These are phyloP conservation scores for Diatrype stigma DNA, from an alignment of 2,329 filamentous ascomycete genomes.

Conservation along the genomic window DNA sequence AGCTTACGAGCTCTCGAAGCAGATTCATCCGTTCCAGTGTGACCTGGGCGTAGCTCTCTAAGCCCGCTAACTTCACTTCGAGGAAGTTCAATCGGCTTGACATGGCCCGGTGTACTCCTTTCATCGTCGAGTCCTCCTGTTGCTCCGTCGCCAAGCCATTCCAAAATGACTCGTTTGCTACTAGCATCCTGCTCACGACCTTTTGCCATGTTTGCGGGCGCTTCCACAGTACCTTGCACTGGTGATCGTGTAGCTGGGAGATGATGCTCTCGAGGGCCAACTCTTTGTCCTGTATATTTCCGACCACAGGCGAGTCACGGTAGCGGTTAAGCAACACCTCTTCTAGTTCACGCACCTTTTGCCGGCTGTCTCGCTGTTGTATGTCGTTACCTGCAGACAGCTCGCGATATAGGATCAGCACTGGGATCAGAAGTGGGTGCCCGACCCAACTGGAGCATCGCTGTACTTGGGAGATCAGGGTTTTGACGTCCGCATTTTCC, in stretches of 20 bases:
- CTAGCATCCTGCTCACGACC: constrained; percentile 17
- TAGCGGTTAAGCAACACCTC: constrained; percentile 23
- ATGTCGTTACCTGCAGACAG: constrained; percentile 23
- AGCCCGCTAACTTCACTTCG: constrained; percentile 28
- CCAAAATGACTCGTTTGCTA: constrained; percentile 16
- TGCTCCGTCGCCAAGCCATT: constrained; percentile 1
- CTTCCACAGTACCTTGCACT: constrained; percentile 30
- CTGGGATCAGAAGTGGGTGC: constrained; percentile 30
- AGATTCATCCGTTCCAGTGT: constrained; percentile 30
- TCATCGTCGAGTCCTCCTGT: constrained; percentile 6
- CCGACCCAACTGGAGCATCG: constrained; percentile 20
- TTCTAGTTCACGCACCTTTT: constrained; percentile 26
- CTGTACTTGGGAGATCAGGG: constrained; percentile 21
- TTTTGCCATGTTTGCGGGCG: constrained; percentile 27
- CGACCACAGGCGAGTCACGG: constrained; percentile 13
- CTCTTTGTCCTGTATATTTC: constrained; percentile 14
- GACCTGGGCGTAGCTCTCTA: constrained; percentile 31
- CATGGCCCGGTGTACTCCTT: constrained; percentile 23
- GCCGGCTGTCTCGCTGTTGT: constrained; percentile 23
- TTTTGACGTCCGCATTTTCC: constrained; percentile 17
- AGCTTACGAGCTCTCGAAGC: constrained; percentile 29
- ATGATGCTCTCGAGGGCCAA: constrained; percentile 27
- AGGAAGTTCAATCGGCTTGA: constrained; percentile 27
- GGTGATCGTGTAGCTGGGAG: constrained; percentile 25
- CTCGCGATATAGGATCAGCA: constrained; percentile 25